Evolutionary conservation across 1,284 basidiomycete genomes (phyloP), one percentile per base, ranked within the genome.

Genomic region (Chondrostereum purpureum): DNA sequence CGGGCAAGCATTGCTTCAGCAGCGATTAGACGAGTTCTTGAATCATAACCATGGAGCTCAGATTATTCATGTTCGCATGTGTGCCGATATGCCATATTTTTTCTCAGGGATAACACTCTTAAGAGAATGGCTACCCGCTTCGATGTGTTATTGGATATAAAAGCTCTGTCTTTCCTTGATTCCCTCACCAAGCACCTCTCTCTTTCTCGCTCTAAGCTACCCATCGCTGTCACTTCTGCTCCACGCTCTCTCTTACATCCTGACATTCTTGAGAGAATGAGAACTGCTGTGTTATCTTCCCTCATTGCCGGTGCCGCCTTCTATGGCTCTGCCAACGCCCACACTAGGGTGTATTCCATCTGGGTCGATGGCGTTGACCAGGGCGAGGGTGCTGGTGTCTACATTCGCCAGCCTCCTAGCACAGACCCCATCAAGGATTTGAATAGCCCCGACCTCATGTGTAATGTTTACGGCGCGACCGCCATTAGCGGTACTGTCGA

Each of bases 361-460:
- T 64, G 63, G 63, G 54, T 64, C 33, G 63, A 64, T 45, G 61
- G 56, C 16, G 56, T 59, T 22, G 55, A 57, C 45, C 63, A 64
- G 45, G 63, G 36, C 36, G 18, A 8, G 13, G 19, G 16, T 10
- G 3, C 2, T 3, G 13, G 18, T 4, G 17, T 10, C 11, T 38
- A 61, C 60, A 54, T 63, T 44, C 60, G 59, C 27, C 62, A 61
- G 19, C 58, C 58, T 1, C 58, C 58, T 4, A 59, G 56, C 39
- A 62, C 61, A 42, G 51, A 60, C 43, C 59, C 61, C 2, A 55
- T 61, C 39, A 63, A 63, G 47, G 58, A 64, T 42, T 46, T 60
- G 18, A 59, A 52, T 31, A 58, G 55, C 3, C 45, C 42, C 45
- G 58, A 52, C 20, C 58, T 61, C 53, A 54, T 53, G 17, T 65